These are phyloP conservation scores for Vitrella brassicaformis DNA, from an alignment of 73 alveolate species.

Conservation along the genomic window DNA sequence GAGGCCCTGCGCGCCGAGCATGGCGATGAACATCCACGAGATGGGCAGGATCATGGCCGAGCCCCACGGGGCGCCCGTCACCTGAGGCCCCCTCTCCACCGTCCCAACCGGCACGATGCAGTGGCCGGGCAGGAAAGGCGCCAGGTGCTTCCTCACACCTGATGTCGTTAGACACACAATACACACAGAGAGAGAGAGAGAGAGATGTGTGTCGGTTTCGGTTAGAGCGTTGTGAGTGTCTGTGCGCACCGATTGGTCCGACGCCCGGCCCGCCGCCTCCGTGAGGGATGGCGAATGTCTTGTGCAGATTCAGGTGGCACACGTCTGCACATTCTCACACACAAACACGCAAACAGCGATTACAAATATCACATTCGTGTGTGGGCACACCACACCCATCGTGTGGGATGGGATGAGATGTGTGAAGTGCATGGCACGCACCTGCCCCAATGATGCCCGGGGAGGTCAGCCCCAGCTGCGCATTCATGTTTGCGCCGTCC, in stretches of 20 bases:
- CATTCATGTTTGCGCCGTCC: conserved; percentile 89
- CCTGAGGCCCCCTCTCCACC: not conserved
- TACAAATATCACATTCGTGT: not conserved
- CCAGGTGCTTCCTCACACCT: conserved; percentile 35
- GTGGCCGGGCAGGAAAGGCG: conserved; percentile 29
- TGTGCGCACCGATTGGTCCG: conserved; percentile 81
- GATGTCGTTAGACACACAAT: not conserved
- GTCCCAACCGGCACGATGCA: not conserved
- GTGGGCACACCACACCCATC: not conserved
- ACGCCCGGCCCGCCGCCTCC: conserved; percentile 98
- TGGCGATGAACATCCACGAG: conserved; percentile 51
- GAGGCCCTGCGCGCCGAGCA: conserved; percentile 60
- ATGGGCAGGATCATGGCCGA: not conserved
- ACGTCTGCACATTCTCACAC: conserved; percentile 33
- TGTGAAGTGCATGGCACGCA: conserved; percentile 65
- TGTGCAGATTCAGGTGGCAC: conserved; percentile 76
- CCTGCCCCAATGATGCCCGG: conserved; percentile 89
- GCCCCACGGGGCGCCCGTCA: not conserved
- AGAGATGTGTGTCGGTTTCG: not conserved
- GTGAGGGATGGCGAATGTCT: conserved; percentile 85
- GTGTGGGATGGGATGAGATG: conserved; percentile 1
- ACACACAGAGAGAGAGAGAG: not conserved
- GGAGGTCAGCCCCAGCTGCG: conserved; percentile 70
- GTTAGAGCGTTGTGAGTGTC: conserved; percentile 36
- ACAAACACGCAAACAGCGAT: not conserved